phyloP scores from a whole-genome alignment of 106 monocot species.

The Amphibolis antarctica region DNA sequence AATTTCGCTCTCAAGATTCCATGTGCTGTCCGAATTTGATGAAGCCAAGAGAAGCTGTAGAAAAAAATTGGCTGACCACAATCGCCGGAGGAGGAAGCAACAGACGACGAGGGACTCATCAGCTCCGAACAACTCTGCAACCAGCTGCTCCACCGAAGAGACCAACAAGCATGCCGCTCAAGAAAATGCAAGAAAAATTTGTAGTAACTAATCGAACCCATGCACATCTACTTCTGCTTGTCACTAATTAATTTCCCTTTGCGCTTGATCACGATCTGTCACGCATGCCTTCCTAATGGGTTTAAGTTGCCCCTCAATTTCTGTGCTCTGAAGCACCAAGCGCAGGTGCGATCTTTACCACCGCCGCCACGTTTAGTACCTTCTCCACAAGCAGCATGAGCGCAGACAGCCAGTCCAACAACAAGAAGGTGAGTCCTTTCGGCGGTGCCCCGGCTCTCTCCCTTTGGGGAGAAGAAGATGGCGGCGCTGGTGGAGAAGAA shows the following conservation, averaged over 20 bases:
- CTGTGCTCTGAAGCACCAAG: background rate
- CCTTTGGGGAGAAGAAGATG: constrained; percentile 17
- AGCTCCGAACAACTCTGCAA: constrained; percentile 3
- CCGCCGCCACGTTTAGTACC: background rate
- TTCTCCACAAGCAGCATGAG: background rate
- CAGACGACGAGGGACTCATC: constrained; percentile 5
- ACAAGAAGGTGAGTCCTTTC: constrained; percentile 2
- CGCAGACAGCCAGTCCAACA: background rate
- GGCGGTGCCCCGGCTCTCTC: constrained; percentile 26
- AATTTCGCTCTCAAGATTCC: constrained; percentile 14
- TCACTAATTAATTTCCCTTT: no score
- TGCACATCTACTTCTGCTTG: no score
- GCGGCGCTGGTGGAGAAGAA: no score
- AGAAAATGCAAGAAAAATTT: constrained; percentile 1
- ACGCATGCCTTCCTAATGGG: background rate
- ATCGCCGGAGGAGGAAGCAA: constrained; percentile 42
- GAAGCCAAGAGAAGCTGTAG: constrained; percentile 47
- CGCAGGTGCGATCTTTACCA: background rate
- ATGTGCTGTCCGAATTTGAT: constrained; percentile 40
- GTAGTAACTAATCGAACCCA: background rate
- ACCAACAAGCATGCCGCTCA: background rate
- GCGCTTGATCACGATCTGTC: no score
- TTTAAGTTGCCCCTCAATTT: background rate
- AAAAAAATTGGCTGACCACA: constrained; percentile 44
- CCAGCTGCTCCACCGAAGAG: background rate